Percentiles rank a stretch among this genome's conserved stretches.
These are phyloP conservation scores for Trypanosoma vivax DNA, from an alignment of 208 protist genomes.

Conservation along the genomic window DNA sequence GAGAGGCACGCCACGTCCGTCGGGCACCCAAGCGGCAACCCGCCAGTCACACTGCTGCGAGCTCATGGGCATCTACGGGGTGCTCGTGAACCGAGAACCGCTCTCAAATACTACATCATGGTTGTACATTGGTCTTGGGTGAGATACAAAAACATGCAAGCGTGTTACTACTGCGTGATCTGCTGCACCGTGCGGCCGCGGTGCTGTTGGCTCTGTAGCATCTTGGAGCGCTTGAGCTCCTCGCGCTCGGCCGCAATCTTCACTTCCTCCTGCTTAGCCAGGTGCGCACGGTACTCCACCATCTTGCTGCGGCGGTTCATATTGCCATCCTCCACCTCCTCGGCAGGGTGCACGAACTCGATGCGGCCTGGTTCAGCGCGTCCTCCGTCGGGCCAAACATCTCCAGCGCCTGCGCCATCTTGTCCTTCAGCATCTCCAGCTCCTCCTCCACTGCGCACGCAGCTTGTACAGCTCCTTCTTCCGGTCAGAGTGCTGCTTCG, in stretches of 20 bases:
- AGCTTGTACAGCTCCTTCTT: slow-evolving; percentile 74
- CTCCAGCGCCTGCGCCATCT: slow-evolving; percentile 48
- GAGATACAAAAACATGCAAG: not conserved
- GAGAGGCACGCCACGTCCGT: too few relatives aligned
- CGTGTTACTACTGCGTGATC: slow-evolving; percentile 45
- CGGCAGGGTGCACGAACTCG: slow-evolving; percentile 54
- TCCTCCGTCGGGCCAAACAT: slow-evolving; percentile 69
- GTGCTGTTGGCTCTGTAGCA: slow-evolving; percentile 71
- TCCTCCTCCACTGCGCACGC: slow-evolving; percentile 55
- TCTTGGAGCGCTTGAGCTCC: slow-evolving; percentile 48
- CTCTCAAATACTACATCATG: slow-evolving; percentile 17
- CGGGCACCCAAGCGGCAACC: too few relatives aligned
- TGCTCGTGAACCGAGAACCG: too few relatives aligned
- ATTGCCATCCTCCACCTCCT: slow-evolving; percentile 44
- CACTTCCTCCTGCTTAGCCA: slow-evolving; percentile 52
- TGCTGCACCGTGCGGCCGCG: slow-evolving; percentile 68
- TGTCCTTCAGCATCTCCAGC: slow-evolving; percentile 39
- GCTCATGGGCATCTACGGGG: too few relatives aligned
- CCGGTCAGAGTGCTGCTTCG: slow-evolving; percentile 59
- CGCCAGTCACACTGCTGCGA: too few relatives aligned
- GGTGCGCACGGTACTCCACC: slow-evolving; percentile 41
- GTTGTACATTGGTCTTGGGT: slow-evolving; percentile 4
- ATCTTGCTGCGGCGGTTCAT: slow-evolving; percentile 38
- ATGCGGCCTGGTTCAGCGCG: slow-evolving; percentile 55
- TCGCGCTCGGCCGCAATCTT: slow-evolving; percentile 48